Base-by-base conservation (phyloP, 768 basidiomycete genomes). In the Tricholoma hemisulphureum region DNA sequence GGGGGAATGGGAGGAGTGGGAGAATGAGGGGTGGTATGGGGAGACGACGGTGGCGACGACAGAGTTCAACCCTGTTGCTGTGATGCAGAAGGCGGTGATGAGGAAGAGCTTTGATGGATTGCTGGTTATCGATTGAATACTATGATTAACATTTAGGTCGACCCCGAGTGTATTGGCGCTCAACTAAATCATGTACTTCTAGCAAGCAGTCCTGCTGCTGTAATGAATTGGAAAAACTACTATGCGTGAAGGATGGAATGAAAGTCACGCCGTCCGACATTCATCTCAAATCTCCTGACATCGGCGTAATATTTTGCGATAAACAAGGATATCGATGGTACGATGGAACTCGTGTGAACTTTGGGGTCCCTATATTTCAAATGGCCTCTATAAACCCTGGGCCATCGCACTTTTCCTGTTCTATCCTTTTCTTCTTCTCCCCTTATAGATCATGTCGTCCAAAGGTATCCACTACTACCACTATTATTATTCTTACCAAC, bases 71-170 rank as follows among this genome's bases (percentile, higher is more conserved):
- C 81, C 81, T 5, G 58, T 72, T 26, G 75, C 73, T 59, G 62
- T 79, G 29, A 79, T 81, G 80, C 77, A 73, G 71, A 80, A 77
- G 68, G 77, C 77, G 7, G 61, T 83, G 60, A 69, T 70, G 65
- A 77, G 66, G 69, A 70, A 68, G 69, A 83, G 83, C 61, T 89
- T 77, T 58, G 80, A 79, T n/a, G 80, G 78, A 10, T 69, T 89
- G 53, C 73, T 78, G n/a, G 82, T 87, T 16, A 63, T 83, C 18
- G 86, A 86, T 68, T 87, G 64, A 77, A n/a, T n/a, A n/a, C n/a
- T n/a, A n/a, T n/a, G n/a, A n/a, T n/a, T n/a, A n/a, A n/a, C n/a
- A n/a, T n/a, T n/a, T n/a, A n/a, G n/a, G n/a, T n/a, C n/a, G n/a
- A n/a, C n/a, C n/a, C n/a, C n/a, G n/a, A n/a, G n/a, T n/a, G n/a